Conservation (phyloP, 768 basidiomycete genomes). For the Termitomyces eurrhizus region DNA sequence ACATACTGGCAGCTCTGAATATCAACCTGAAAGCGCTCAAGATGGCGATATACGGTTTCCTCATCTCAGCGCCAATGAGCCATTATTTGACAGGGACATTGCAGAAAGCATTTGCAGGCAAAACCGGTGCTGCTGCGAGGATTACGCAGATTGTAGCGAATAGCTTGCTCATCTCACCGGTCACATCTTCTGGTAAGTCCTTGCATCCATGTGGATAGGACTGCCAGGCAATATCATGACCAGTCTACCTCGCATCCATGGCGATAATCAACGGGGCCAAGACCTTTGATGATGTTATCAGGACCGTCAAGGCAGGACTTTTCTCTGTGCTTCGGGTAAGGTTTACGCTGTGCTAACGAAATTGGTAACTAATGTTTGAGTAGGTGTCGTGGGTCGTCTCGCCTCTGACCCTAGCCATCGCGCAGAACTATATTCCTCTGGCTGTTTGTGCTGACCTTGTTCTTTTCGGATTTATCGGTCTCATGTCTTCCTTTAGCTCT, state of each 20-base stretch:
- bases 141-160: constrained; percentile 72
- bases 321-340: constrained; percentile 68
- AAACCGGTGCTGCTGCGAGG: constrained; percentile 57
- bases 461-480: constrained; percentile 2
- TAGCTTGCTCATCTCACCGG: constrained; percentile 72
- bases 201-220: neutral
- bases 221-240: neutral
- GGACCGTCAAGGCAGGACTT: constrained; percentile 71
- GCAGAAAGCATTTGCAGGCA: constrained; percentile 76
- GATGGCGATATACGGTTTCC: constrained; percentile 81
- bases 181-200: constrained; percentile 61
- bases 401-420: constrained; percentile 68
- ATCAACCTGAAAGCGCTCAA: constrained; percentile 72
- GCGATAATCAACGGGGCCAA: constrained; percentile 81
- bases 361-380: neutral
- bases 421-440: constrained; percentile 75
- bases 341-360: neutral
- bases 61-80: constrained; percentile 78
- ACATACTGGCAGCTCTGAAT: constrained; percentile 51
- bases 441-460: constrained; percentile 43
- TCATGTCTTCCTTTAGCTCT: constrained; percentile 45
- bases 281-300: constrained; percentile 56
- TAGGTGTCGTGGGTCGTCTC: constrained; percentile 83
- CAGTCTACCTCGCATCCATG: constrained; percentile 75
- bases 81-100: constrained; percentile 70